Conservation (phyloP, 2,329 filamentous ascomycete species). For the Didymella pinodella region DNA sequence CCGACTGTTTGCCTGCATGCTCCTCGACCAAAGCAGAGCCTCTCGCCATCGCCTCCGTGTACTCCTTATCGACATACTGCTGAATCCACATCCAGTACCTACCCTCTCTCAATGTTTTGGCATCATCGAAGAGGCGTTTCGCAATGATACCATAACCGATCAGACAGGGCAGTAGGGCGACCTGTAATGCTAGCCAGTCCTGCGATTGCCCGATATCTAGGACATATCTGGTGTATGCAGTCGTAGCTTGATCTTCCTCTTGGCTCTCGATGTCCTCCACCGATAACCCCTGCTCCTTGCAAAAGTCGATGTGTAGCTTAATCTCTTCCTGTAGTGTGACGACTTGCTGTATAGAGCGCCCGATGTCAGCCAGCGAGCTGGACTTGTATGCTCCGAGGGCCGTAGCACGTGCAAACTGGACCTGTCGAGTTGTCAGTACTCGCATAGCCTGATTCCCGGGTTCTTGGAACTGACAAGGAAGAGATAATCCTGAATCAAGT, state of each 20-base stretch:
- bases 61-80: conserved; percentile 85
- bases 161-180: conserved; percentile 85
- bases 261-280: conserved; percentile 74
- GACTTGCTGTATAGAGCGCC: conserved; percentile 73
- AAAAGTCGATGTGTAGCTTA: conserved; percentile 82
- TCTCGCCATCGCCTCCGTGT: conserved; percentile 72
- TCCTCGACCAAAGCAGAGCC: conserved; percentile 79
- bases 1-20: conserved; percentile 75
- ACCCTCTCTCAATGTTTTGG: conserved; percentile 65
- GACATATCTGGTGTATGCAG: conserved; percentile 82
- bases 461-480: conserved; percentile 70
- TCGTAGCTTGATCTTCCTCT: conserved; percentile 81
- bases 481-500: conserved; percentile 90
- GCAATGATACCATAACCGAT: conserved; percentile 89
- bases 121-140: conserved; percentile 70
- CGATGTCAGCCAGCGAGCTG: conserved; percentile 75
- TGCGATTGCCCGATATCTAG: conserved; percentile 87
- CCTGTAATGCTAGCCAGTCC: conserved; percentile 86
- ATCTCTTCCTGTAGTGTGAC: conserved; percentile 81
- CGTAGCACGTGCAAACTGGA: conserved; percentile 88
- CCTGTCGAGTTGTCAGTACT: conserved; percentile 56
- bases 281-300: conserved; percentile 78
- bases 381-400: conserved; percentile 87
- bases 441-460: not conserved
- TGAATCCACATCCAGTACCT: conserved; percentile 90